A percentile compares a stretch with the other conserved stretches of the same genome.
These are phyloP conservation scores for Saccharomycopsis sp. DNA, from an alignment of 805 yeast genomes.

Conservation along the genomic window DNA sequence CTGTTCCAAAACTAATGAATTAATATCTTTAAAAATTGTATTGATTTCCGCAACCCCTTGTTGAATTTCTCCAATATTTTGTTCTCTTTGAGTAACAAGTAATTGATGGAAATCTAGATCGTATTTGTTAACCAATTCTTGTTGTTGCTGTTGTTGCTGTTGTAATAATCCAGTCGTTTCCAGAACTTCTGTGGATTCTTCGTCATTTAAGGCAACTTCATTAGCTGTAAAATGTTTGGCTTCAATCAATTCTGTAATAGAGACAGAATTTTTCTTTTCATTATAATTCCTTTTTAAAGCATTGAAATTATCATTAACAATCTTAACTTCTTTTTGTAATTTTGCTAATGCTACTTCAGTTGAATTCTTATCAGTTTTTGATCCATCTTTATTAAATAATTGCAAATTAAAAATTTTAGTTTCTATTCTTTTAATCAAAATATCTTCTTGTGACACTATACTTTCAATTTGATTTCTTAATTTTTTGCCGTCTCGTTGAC, in stretches of 20 bases:
- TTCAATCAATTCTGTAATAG: conserved; percentile 24
- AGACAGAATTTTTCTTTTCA: conserved; percentile 35
- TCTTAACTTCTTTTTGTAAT: conserved; percentile 44
- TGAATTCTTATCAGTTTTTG: conserved; percentile 9
- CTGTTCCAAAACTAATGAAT: conserved; percentile 70
- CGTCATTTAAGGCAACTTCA: conserved; percentile 21
- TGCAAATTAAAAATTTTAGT: conserved; percentile 14
- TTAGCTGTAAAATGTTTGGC: conserved; percentile 6
- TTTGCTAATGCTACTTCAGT: conserved; percentile 23
- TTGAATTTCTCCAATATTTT: conserved; percentile 61
- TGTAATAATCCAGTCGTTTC: conserved; percentile 18
- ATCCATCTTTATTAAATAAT: conserved; percentile 1
- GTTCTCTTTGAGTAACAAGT: conserved; percentile 60
- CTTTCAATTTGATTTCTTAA: conserved; percentile 27
- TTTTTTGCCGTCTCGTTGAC: conserved; percentile 34
- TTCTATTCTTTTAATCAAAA: conserved; percentile 22
- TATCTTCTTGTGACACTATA: conserved; percentile 17
- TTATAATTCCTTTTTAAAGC: conserved; percentile 35
- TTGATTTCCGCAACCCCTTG: conserved; percentile 79
- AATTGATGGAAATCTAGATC: conserved; percentile 55
- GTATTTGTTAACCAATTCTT: conserved; percentile 30
- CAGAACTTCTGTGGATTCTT: conserved; percentile 16
- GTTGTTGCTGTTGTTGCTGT: conserved; percentile 25
- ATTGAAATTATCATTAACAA: conserved; percentile 37
- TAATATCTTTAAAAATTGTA: conserved; percentile 73